These are phyloP conservation scores for Tricholoma saponaceum DNA, from an alignment of 768 basidiomycete species.

Conservation along the genomic window DNA sequence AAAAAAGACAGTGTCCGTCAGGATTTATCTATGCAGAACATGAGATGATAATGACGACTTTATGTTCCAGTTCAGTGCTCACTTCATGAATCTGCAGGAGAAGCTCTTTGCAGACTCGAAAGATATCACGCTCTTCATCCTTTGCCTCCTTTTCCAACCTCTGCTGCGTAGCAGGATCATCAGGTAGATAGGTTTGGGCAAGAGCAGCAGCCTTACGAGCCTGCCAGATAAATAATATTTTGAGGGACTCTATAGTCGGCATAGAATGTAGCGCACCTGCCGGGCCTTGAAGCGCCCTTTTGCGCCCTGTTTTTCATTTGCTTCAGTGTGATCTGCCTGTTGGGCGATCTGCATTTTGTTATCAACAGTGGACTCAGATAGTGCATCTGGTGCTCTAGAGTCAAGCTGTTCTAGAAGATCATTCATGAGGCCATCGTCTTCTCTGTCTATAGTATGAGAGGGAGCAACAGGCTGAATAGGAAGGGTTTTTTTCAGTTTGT, in stretches of 20 bases:
- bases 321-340: constrained; percentile 24
- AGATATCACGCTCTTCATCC: constrained; percentile 65
- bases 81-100: constrained; percentile 66
- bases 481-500: constrained; percentile 48
- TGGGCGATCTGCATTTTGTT: constrained; percentile 42
- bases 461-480: constrained; percentile 23
- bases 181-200: constrained; percentile 46
- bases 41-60: neutral
- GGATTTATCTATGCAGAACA: constrained; percentile 65
- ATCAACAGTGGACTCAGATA: constrained; percentile 44
- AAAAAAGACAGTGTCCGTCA: constrained; percentile 95
- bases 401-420: constrained; percentile 78
- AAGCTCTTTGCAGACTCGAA: constrained; percentile 59
- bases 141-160: constrained; percentile 59
- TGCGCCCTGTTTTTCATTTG: constrained; percentile 46
- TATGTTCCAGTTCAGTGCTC: constrained; percentile 8
- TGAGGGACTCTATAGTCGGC: neutral
- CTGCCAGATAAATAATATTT: constrained; percentile 29
- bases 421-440: constrained; percentile 64
- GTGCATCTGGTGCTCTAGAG: constrained; percentile 47
- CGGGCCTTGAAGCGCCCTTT: constrained; percentile 68
- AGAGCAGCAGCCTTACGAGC: constrained; percentile 68
- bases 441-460: constrained; percentile 19
- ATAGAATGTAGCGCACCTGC: constrained; percentile 40
- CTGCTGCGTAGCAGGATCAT: constrained; percentile 57